Conservation (phyloP, 1,139 yeast species). For the Chernovozyma aurita region DNA sequence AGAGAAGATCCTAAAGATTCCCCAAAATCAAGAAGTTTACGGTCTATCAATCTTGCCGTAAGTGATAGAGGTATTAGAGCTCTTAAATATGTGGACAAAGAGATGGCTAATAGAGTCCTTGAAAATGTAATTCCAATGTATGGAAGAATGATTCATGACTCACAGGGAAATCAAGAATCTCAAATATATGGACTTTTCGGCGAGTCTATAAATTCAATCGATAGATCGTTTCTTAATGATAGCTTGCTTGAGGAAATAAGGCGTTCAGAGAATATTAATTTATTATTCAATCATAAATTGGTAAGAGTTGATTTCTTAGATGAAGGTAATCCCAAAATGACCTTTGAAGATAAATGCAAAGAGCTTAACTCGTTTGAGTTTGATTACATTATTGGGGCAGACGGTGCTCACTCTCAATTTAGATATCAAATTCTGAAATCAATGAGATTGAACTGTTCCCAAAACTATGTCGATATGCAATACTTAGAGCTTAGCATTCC, state of each 20-base stretch:
- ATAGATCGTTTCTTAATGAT: conserved; percentile 66
- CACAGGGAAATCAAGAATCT: conserved; percentile 57
- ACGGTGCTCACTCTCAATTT: conserved; percentile 79
- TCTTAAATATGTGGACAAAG: conserved; percentile 54
- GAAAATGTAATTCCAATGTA: conserved; percentile 73
- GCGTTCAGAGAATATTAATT: conserved; percentile 32
- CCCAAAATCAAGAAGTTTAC: conserved; percentile 32
- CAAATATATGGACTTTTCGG: conserved; percentile 83
- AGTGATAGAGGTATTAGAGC: conserved; percentile 80
- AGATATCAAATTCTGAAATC: conserved; percentile 65
- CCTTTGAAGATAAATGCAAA: conserved; percentile 16
- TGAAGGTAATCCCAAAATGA: conserved; percentile 20
- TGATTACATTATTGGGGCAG: conserved; percentile 75
- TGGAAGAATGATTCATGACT: conserved; percentile 86
- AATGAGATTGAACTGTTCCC: conserved; percentile 65
- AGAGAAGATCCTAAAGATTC: conserved; percentile 35
- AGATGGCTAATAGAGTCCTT: conserved; percentile 53
- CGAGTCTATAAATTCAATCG: conserved; percentile 81
- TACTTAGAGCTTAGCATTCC: conserved; percentile 79
- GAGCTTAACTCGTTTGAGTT: conserved; percentile 24
- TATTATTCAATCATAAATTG: conserved; percentile 59
- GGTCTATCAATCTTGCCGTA: conserved; percentile 85
- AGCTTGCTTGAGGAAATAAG: conserved; percentile 61
- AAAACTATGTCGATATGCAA: conserved; percentile 80
- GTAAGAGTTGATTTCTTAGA: conserved; percentile 27